Evolutionary conservation across 2,329 filamentous ascomycete genomes (phyloP).

Genomic region (Epichloe gansuensis): DNA sequence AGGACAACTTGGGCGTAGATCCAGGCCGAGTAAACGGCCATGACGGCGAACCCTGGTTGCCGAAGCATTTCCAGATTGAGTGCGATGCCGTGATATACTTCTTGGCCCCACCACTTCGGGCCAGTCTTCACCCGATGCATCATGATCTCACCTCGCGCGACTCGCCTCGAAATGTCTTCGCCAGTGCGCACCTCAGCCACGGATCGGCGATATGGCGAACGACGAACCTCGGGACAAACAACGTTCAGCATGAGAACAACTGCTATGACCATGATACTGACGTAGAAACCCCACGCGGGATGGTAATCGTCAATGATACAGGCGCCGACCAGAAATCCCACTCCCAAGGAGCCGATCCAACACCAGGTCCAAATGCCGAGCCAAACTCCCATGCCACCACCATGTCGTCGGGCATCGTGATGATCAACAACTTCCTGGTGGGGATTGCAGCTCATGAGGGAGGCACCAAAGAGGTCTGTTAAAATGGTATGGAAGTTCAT

Average conservation of each 20-base stretch:
- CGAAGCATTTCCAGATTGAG: slow-evolving; percentile 59
- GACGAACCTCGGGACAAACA: slow-evolving; percentile 58
- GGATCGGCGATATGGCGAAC: slow-evolving; percentile 55
- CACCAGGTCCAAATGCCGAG: slow-evolving; percentile 69
- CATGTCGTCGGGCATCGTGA: slow-evolving; percentile 59
- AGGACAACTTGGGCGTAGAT: slow-evolving; percentile 67
- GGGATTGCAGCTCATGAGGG: slow-evolving; percentile 58
- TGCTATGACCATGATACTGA: slow-evolving; percentile 56
- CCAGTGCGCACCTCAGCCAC: slow-evolving; percentile 50
- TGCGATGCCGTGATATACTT: slow-evolving; percentile 57
- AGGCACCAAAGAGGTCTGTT: slow-evolving; percentile 65
- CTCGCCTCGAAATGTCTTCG: slow-evolving; percentile 39
- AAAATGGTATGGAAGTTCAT: slow-evolving; percentile 65
- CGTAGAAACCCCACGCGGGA: slow-evolving; percentile 65
- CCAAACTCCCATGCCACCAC: slow-evolving; percentile 72
- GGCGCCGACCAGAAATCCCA: slow-evolving; percentile 63
- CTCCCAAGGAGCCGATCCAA: slow-evolving; percentile 56
- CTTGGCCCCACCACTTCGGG: slow-evolving; percentile 66
- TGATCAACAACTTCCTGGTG: slow-evolving; percentile 59
- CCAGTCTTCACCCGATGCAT: slow-evolving; percentile 62
- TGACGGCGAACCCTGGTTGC: slow-evolving; percentile 60
- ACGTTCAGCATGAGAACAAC: slow-evolving; percentile 57
- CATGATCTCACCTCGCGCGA: slow-evolving; percentile 64
- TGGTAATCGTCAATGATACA: slow-evolving; percentile 51
- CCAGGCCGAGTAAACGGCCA: slow-evolving; percentile 65